These are phyloP conservation scores for Aspergillus candidus DNA, from an alignment of 2,329 filamentous ascomycete genomes.

Conservation along the genomic window DNA sequence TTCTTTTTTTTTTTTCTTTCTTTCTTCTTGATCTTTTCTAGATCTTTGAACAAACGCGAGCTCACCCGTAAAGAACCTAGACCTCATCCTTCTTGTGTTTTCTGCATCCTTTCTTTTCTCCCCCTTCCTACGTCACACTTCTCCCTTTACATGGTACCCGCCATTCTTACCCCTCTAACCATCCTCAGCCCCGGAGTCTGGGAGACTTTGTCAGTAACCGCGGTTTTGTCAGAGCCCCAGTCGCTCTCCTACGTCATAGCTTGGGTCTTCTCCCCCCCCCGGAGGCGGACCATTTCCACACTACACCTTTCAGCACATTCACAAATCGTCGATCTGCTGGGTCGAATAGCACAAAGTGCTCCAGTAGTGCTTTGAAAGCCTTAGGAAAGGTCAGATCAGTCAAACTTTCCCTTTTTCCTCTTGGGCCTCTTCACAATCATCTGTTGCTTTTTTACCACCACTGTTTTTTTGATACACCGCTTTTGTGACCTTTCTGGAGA, in stretches of 20 bases:
- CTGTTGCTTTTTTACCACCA: not conserved
- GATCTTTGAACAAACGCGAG: too few species aligned
- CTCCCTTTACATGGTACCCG: not conserved
- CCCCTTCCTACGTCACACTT: not conserved
- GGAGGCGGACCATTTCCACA: slow-evolving; percentile 21
- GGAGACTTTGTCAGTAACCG: slow-evolving; percentile 9
- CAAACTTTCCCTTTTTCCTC: slow-evolving; percentile 8
- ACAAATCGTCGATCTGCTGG: slow-evolving; percentile 18
- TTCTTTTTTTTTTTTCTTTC: not conserved
- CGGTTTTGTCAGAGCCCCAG: slow-evolving; percentile 15
- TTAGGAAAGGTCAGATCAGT: slow-evolving; percentile 19
- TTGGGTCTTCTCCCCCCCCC: slow-evolving; percentile 14
- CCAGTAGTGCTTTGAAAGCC: slow-evolving; percentile 6
- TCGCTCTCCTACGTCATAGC: slow-evolving; percentile 29
- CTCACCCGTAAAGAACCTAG: too few species aligned
- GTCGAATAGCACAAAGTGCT: slow-evolving; percentile 14
- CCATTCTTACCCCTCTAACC: slow-evolving; percentile 2
- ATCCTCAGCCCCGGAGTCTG: not conserved
- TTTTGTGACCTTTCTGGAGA: slow-evolving; percentile 1
- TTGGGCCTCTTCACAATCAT: not conserved
- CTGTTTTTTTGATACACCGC: slow-evolving; percentile 1
- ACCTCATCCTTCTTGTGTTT: not conserved
- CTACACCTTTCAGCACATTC: slow-evolving; percentile 6
- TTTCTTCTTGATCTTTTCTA: too few species aligned
- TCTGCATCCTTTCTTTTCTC: not conserved